A percentile compares a stretch with the other conserved stretches of the same genome.
These are phyloP conservation scores for Chytriomyces sp. DNA, from an alignment of 192 early-diverging fungal species.

Conservation along the genomic window DNA sequence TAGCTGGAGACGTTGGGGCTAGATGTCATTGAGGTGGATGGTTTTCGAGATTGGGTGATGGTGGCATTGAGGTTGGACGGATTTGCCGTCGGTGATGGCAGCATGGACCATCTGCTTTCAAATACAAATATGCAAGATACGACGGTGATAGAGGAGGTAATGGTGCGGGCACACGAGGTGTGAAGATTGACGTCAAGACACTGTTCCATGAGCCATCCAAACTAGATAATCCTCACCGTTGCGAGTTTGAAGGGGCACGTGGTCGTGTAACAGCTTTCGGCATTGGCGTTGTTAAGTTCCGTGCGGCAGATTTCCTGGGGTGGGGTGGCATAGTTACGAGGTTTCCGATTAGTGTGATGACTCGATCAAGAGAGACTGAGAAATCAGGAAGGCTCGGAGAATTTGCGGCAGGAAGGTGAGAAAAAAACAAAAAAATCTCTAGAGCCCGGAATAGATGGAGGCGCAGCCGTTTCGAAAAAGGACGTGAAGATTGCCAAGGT, in stretches of 20 bases:
- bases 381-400: neutral
- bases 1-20: neutral
- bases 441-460: neutral
- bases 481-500: neutral
- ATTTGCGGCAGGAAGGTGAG: neutral
- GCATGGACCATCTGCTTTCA: conserved; percentile 13
- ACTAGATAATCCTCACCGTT: too few relatives aligned
- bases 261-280: neutral
- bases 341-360: too few relatives aligned
- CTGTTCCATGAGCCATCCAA: neutral
- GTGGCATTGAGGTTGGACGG: neutral
- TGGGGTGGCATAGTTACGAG: neutral
- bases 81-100: neutral
- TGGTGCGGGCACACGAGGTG: neutral
- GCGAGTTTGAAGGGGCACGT: neutral
- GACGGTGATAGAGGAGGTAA: neutral
- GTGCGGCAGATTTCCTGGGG: neutral
- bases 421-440: conserved; percentile 10
- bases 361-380: neutral
- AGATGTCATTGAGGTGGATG: neutral
- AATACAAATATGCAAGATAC: neutral
- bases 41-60: neutral
- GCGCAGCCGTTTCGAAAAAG: neutral
- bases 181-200: neutral
- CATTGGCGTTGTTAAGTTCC: neutral